Evolutionary conservation across 768 basidiomycete species (phyloP), one percentile per base, ranked within the genome.

Genomic region (Hericium erinaceus): DNA sequence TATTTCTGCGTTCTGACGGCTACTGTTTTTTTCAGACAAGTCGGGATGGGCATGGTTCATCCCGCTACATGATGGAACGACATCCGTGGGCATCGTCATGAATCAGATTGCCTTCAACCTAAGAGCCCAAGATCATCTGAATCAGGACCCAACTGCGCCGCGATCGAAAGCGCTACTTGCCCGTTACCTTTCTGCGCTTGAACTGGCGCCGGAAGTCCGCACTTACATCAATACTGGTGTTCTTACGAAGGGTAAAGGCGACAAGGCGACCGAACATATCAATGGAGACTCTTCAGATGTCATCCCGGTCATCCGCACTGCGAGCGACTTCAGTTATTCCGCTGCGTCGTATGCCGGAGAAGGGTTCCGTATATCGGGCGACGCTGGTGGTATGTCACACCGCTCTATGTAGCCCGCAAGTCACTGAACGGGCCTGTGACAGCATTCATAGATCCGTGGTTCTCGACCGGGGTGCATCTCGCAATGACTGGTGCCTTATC

Each of bases 401-500:
- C 15, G 12, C 2, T 39, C 41, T 9, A 22, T 46, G 6, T 6
- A 46, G 16, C 11, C 44, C 44, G 1, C 4, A 16, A 46, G 16
- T 13, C 16, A 8, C 44, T n/a, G n/a, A 46, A n/a, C n/a, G 18
- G 5, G 33, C 8, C 0, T 33, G 2, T 10, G 24, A 7, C 7
- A 46, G 44, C 80, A 1, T 82, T 81, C 64, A 83, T 84, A 56
- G 82, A 84, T 61, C 82, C 82, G 0, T 77, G 83, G 68, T 84
- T 84, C 69, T 84, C 82, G 4, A 79, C 77, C 12, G 79, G 79
- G 0, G 68, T 81, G 11, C 79, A 80, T 54, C 71, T 81, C 3
- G 80, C 79, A 2, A 72, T 80, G 68, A 77, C 76, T 11, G 73
- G 79, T 38, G 79, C 67, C 2, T 64, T 80, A 4, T 72, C 76